Base-by-base conservation (phyloP, 1,284 basidiomycete genomes). In the Boletus sp. region DNA sequence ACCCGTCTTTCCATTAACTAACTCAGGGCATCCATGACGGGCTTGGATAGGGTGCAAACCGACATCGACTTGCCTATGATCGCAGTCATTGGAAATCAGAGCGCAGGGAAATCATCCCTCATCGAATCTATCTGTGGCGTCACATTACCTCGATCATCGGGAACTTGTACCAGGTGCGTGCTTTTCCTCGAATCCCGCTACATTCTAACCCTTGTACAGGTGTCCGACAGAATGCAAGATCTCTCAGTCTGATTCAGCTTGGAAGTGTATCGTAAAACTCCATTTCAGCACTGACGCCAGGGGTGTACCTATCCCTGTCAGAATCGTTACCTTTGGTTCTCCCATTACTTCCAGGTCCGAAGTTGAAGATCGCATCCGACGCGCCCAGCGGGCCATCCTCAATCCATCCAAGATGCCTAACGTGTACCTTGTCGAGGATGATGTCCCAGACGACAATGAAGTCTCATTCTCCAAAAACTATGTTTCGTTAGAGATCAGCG, bases 41-140 rank as follows among this genome's bases (percentile, higher is more conserved):
- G 3, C n/a, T 60, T 52, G 23, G 21, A 1, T 31, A 90, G 88
- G 0, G 83, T 87, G 0, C 82, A 88, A 64, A 76, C 81, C 1
- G 87, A 90, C 53, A 83, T 91, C 5, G 87, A 90, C 66, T 74
- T 91, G 0, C 89, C 90, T 0, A 80, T 83, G 65, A 89, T 91
- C 21, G 87, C 84, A 0, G 89, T 88, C 50, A 81, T 90, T 13
- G 88, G 88, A 0, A 80, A 78, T 11, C 88, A 90, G 64, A 88
- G 85, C 51, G 85, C 86, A 0, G 90, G 90, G 0, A 92, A 92
- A 65, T 89, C 87, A 0, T 90, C 88, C 0, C 77, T 91, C 3
- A 89, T 92, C 19, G 89, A 92, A 65, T 81, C 87, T 0, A 90
- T 92, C 33, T 89, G 86, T 21, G 88, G 88, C 0, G 83, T 91